These are phyloP conservation scores for Colletotrichum viniferum DNA, from an alignment of 2,329 filamentous ascomycete species.

Conservation along the genomic window DNA sequence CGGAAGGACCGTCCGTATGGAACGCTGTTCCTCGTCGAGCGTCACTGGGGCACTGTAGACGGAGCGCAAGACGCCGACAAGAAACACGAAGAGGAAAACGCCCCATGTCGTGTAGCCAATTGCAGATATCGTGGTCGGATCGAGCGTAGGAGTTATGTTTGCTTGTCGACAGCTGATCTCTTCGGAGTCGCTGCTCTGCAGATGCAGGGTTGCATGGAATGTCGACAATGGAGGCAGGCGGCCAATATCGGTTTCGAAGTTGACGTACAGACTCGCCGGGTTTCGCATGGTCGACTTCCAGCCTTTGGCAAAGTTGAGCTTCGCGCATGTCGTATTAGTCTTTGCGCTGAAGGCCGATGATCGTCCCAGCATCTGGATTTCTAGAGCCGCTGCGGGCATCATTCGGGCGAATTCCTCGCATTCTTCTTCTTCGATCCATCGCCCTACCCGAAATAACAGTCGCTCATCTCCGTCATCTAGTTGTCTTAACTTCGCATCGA, in stretches of 20 bases:
- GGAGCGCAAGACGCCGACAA: conserved; percentile 13
- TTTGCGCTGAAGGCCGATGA: not conserved
- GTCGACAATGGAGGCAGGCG: conserved; percentile 18
- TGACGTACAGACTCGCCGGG: not conserved
- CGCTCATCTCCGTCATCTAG: not conserved
- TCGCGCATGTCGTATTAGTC: not conserved
- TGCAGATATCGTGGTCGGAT: not conserved
- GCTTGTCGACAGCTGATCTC: conserved; percentile 17
- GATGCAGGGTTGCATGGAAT: conserved; percentile 12
- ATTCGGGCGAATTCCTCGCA: not conserved
- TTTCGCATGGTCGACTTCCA: not conserved
- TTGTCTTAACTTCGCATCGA: not conserved
- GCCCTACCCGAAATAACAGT: not conserved
- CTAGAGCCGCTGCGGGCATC: not conserved
- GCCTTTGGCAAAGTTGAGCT: not conserved
- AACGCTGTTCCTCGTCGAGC: not conserved
- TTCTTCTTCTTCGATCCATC: conserved; percentile 9
- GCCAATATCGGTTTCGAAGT: conserved; percentile 1
- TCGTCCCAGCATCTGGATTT: conserved; percentile 8
- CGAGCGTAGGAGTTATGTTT: conserved; percentile 21
- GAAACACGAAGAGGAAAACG: conserved; percentile 23
- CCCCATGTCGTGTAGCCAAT: conserved; percentile 20
- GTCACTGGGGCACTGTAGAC: not conserved
- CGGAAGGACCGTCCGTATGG: conserved; percentile 19
- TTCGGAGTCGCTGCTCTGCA: not conserved